These are phyloP conservation scores for Hypoxylon rickii DNA, from an alignment of 495 filamentous ascomycete species.

Conservation along the genomic window DNA sequence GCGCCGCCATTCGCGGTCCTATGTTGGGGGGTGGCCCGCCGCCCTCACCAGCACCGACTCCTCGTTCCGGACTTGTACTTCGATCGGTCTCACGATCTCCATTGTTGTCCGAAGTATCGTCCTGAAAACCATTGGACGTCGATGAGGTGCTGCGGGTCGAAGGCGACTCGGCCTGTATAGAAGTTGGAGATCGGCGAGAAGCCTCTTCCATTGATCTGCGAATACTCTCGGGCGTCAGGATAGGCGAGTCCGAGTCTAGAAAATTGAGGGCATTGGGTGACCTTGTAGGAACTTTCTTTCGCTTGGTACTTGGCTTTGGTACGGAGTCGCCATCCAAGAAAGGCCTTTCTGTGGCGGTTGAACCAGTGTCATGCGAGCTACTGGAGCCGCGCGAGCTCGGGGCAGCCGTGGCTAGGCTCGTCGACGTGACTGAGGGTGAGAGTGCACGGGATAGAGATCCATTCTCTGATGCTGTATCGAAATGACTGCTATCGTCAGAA, in stretches of 20 bases:
- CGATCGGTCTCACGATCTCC: slow-evolving; percentile 49
- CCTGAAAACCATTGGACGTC: slow-evolving; percentile 42
- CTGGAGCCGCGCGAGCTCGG: slow-evolving; percentile 32
- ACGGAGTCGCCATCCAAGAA: slow-evolving; percentile 37
- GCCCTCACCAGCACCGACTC: slow-evolving; percentile 37
- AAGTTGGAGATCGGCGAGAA: slow-evolving; percentile 36
- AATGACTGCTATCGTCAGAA: slow-evolving; percentile 5
- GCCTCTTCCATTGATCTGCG: slow-evolving; percentile 37
- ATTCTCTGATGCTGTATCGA: slow-evolving; percentile 10
- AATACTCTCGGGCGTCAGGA: slow-evolving; percentile 38
- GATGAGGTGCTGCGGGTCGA: slow-evolving; percentile 40
- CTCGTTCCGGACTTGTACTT: slow-evolving; percentile 50
- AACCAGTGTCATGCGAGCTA: slow-evolving; percentile 42
- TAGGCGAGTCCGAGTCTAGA: slow-evolving; percentile 40
- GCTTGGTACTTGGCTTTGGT: slow-evolving; percentile 35
- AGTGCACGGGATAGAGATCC: slow-evolving; percentile 4
- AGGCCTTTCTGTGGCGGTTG: slow-evolving; percentile 41
- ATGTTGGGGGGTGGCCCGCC: slow-evolving; percentile 2
- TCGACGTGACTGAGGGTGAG: slow-evolving; percentile 15
- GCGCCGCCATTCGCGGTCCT: slow-evolving; percentile 13
- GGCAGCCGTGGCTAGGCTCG: slow-evolving; percentile 19
- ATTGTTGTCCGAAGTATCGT: slow-evolving; percentile 37
- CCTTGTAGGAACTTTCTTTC: slow-evolving; percentile 28
- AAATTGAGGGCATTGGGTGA: slow-evolving; percentile 41
- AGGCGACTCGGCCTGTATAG: slow-evolving; percentile 26